phyloP scores from a whole-genome alignment of 306 rosid species.

The Pachyrhizus erosus region DNA sequence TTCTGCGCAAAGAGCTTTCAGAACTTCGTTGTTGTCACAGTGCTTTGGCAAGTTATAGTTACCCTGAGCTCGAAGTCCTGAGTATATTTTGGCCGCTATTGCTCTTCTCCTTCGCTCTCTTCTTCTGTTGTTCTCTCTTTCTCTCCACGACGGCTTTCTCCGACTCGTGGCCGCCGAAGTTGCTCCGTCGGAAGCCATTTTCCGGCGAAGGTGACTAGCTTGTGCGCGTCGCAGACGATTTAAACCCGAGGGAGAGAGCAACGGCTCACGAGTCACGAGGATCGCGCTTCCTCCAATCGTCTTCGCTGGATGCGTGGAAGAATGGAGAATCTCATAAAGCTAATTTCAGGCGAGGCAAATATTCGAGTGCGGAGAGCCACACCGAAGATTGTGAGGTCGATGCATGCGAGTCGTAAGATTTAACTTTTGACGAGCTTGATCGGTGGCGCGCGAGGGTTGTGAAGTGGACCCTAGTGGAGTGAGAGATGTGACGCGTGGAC shows the following conservation, averaged over 20 bases:
- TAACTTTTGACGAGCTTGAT: slow-evolving; percentile 32
- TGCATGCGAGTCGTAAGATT: neutral
- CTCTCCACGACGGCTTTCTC: slow-evolving; percentile 93
- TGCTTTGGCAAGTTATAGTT: slow-evolving; percentile 84
- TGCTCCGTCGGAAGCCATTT: slow-evolving; percentile 88
- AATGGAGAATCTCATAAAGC: slow-evolving; percentile 48
- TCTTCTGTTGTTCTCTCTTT: slow-evolving; percentile 83
- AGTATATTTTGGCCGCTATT: slow-evolving; percentile 75
- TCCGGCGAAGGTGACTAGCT: slow-evolving; percentile 40
- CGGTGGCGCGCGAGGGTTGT: neutral
- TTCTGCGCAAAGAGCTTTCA: slow-evolving; percentile 80
- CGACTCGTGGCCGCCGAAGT: slow-evolving; percentile 65
- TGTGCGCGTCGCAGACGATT: slow-evolving; percentile 51
- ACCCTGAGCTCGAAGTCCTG: slow-evolving; percentile 87
- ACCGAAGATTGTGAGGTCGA: neutral
- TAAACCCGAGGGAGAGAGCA: slow-evolving; percentile 37
- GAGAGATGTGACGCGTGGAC: slow-evolving; percentile 48
- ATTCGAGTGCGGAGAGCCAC: neutral
- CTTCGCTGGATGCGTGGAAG: slow-evolving; percentile 55
- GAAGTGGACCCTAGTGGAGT: neutral
- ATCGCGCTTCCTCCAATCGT: slow-evolving; percentile 49
- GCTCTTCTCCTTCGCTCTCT: slow-evolving; percentile 86
- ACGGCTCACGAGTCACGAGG: slow-evolving; percentile 60
- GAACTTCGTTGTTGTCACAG: slow-evolving; percentile 85
- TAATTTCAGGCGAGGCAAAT: neutral